Evolutionary conservation across 768 basidiomycete genomes (phyloP), one percentile per base, ranked within the genome.

Genomic region (Auricularia auricula-judae): DNA sequence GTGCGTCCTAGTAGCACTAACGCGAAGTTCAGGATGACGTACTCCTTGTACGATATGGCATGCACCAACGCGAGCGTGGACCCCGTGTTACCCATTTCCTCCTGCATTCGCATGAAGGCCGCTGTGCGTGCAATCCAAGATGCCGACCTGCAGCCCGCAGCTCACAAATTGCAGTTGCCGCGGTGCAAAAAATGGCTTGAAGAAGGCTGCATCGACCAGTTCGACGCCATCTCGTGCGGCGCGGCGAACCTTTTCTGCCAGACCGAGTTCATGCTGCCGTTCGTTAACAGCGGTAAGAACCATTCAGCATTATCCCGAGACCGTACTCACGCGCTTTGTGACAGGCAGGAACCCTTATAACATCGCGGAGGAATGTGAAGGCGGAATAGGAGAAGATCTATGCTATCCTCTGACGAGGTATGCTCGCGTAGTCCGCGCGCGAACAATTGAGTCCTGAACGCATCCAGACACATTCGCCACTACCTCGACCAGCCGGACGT

Each of bases 401-500:
- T 89, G 87, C 71, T 86, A 88, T 68, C 82, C 84, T 1, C 75
- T 83, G 18, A 84, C 78, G 7, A 73, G 70, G 80, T 81, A 65
- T 61, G 72, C 47, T 7, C 23, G 23, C 11, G 11, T 21, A 8
- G 18, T 36, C 4, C 51, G 36, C 8, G 33, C 56, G 66, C 33
- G 29, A 29, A 29, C 29, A 29, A 29, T 29, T 29, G 29, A 29
- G 29, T 29, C 29, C 29, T 29, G 29, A 23, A 5, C 34, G 2
- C 62, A 8, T 34, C 4, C 67, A 88, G 87, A 62, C 70, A 78
- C 66, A 86, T 93, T 66, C 66, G 72, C 0, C 73, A 76, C 3
- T 94, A 84, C 74, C 86, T 93, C 63, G 79, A 85, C 70, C 78
- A 79, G 39, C 80, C 83, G 0, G 75, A 78, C 7, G 77, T 85